Percentiles rank a stretch among this genome's conserved stretches.
These are phyloP conservation scores for Aurinia saxatilis DNA, from an alignment of 345 rosid genomes.

Conservation along the genomic window DNA sequence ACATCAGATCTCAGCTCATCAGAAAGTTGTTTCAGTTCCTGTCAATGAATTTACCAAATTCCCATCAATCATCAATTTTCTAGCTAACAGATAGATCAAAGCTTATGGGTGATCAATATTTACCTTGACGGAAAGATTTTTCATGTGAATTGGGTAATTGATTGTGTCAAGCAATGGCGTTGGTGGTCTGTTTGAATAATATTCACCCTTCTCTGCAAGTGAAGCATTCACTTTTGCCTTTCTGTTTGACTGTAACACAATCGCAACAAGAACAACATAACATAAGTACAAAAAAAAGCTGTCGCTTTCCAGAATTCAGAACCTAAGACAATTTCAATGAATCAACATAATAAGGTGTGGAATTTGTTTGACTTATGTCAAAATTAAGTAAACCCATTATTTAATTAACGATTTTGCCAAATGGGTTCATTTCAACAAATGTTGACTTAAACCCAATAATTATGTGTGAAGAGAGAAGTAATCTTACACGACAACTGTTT, in stretches of 20 bases:
- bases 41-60: neutral
- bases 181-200: constrained; percentile 65
- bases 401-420: constrained; percentile 23
- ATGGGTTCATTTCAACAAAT: neutral
- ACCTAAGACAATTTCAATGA: neutral
- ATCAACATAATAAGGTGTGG: neutral
- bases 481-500: constrained; percentile 29
- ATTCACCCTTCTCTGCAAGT: constrained; percentile 69
- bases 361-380: constrained; percentile 8
- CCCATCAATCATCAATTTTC: neutral
- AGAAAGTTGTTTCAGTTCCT: constrained; percentile 85
- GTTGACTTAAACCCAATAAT: neutral
- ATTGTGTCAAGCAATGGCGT: constrained; percentile 93
- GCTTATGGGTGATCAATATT: neutral
- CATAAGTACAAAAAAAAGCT: constrained; percentile 5
- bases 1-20: constrained; percentile 92
- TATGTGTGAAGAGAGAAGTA: neutral
- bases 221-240: constrained; percentile 55
- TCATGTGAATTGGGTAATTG: constrained; percentile 93
- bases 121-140: constrained; percentile 80
- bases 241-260: constrained; percentile 42
- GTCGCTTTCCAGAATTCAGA: constrained; percentile 3
- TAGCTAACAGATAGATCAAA: neutral
- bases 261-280: constrained; percentile 8
- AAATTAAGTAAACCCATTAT: constrained; percentile 2